Evolutionary conservation across 2,329 filamentous ascomycete genomes (phyloP).

Genomic region (Escovopsis weberi): DNA sequence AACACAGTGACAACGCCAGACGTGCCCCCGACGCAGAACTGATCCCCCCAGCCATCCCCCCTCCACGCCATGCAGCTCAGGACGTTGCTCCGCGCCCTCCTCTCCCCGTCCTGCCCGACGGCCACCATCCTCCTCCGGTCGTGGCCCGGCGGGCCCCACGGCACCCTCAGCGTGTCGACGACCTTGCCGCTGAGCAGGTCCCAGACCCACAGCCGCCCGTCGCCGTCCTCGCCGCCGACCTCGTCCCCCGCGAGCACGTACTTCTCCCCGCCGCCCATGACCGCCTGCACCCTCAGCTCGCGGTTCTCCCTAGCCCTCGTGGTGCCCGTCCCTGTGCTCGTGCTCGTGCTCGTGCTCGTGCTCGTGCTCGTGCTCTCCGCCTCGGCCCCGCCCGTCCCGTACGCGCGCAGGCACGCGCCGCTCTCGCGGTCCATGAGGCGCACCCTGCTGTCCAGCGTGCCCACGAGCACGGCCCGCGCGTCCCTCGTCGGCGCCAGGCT

Average conservation of each 20-base stretch:
- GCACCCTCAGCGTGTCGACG: slow-evolving; percentile 44
- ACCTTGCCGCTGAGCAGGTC: slow-evolving; percentile 63
- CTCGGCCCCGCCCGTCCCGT: slow-evolving; percentile 32
- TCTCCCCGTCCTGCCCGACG: slow-evolving; percentile 44
- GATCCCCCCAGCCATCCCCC: slow-evolving; percentile 45
- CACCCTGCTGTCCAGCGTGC: slow-evolving; percentile 60
- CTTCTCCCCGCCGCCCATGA: slow-evolving; percentile 61
- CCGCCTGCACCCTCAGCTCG: slow-evolving; percentile 58
- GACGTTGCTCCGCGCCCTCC: slow-evolving; percentile 44
- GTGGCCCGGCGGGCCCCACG: slow-evolving; percentile 38
- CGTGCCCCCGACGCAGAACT: slow-evolving; percentile 51
- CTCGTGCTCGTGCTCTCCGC: no score
- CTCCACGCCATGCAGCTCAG: slow-evolving; percentile 50
- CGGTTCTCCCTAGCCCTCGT: slow-evolving; percentile 37
- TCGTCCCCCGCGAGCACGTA: slow-evolving; percentile 75
- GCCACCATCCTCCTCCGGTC: slow-evolving; percentile 35
- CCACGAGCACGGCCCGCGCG: slow-evolving; percentile 59
- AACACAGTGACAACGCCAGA: slow-evolving; percentile 52
- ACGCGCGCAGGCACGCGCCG: slow-evolving; percentile 60
- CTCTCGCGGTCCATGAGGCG: slow-evolving; percentile 67
- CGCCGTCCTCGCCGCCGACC: slow-evolving; percentile 23
- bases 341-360: no score
- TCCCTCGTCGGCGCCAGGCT: slow-evolving; percentile 58
- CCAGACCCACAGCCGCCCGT: slow-evolving; percentile 65
- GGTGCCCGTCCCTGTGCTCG: no score